Base-by-base conservation (phyloP, 1,284 basidiomycete genomes). In the Inonotus hispidus region DNA sequence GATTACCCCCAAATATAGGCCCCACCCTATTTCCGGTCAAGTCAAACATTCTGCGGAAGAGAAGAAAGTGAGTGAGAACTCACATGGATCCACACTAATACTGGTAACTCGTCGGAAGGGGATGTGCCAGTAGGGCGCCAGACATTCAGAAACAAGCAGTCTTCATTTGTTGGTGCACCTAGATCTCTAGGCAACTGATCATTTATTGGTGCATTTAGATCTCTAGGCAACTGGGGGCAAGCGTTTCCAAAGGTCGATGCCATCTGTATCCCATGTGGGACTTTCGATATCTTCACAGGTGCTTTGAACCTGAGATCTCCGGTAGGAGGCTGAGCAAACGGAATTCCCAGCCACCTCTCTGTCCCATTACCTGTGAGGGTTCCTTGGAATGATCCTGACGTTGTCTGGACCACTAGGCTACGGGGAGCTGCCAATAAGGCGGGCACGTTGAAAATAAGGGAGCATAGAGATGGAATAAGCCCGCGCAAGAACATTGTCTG, bases 291-390 rank as follows among this genome's bases (percentile, higher is more conserved):
- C 1, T 83, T 72, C 0, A 80, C 71, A 1, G 89, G 88, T 27
- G 82, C 78, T 63, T 79, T 81, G 74, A 87, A 87, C 6, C 85
- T 78, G 21, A 83, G 71, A 4, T 64, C 32, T 0, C 82, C 82
- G 3, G 80, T 66, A 0, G 85, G 88, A 23, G 86, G 77, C 62
- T 82, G 72, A 16, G 84, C 87, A 64, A 81, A 91, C 0, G 85
- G 88, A 50, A 92, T 82, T 1, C 87, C 87, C 2, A 87, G 74
- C 78, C 81, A 85, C 16, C 65, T 64, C 7, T 84, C 81, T 3
- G 77, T 78, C 11, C 75, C 77, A 61, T 77, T 78, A 0, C 68
- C 52, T 13, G 73, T 72, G 14, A 37, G 45, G 3, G 57, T 19
- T 19, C 65, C 65, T 47, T 63, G 64, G 41, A 66, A 66, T 4